These are phyloP conservation scores for Zymoseptoria passerinii DNA, from an alignment of 2,329 filamentous ascomycete species.

Conservation along the genomic window DNA sequence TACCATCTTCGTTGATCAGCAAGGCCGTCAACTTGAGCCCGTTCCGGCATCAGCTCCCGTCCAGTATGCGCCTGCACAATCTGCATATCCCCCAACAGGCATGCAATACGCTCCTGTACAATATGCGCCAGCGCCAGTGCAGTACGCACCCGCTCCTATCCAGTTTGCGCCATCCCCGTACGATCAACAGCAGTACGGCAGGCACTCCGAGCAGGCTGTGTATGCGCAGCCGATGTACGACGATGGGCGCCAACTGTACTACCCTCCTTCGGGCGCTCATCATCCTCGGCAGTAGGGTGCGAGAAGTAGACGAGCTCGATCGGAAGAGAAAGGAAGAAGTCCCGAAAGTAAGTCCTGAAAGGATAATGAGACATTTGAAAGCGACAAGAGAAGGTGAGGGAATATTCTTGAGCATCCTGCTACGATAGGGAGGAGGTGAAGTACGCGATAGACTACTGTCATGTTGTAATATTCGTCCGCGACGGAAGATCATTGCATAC, in stretches of 20 bases:
- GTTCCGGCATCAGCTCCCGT: constrained; percentile 10
- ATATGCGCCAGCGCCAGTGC: background rate
- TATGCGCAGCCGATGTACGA: constrained; percentile 12
- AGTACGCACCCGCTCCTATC: constrained; percentile 21
- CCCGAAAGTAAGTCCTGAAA: background rate
- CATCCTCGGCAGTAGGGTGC: background rate
- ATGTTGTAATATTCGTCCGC: background rate
- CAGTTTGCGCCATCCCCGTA: constrained; percentile 22
- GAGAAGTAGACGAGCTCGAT: background rate
- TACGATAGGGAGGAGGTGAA: background rate
- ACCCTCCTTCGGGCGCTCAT: background rate
- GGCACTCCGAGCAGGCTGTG: constrained; percentile 10
- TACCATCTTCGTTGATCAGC: constrained; percentile 28
- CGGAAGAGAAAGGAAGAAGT: background rate
- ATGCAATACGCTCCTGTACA: background rate
- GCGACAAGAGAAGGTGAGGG: background rate
- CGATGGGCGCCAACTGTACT: constrained; percentile 7
- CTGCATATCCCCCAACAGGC: background rate
- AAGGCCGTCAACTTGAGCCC: constrained; percentile 24
- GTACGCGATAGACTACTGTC: background rate
- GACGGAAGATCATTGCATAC: background rate
- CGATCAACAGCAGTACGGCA: constrained; percentile 19
- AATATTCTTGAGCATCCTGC: background rate
- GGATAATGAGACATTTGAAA: background rate
- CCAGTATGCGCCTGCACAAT: background rate